These are phyloP conservation scores for Polyporus tsugae DNA, from an alignment of 1,284 basidiomycete genomes.

Conservation along the genomic window DNA sequence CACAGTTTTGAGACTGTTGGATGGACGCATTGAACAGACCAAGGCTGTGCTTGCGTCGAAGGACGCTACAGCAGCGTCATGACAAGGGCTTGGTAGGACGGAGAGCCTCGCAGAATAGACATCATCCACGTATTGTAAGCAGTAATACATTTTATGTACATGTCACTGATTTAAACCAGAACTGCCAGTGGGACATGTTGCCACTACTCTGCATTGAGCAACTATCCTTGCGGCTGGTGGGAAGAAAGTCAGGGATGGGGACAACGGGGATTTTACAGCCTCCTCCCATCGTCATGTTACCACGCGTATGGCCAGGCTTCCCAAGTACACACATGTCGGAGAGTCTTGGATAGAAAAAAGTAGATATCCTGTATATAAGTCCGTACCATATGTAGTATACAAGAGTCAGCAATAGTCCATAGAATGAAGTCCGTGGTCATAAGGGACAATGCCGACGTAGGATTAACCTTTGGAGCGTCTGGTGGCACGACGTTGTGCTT, in stretches of 20 bases:
- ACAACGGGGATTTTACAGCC: neutral
- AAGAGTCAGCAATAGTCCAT: neutral
- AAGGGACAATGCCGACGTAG: neutral
- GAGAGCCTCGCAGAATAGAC: neutral
- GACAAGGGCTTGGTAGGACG: neutral
- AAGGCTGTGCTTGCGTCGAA: constrained; percentile 16
- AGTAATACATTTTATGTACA: neutral
- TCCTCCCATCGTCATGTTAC: too few species aligned
- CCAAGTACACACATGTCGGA: neutral
- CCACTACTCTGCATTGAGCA: neutral
- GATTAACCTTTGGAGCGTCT: constrained; percentile 22
- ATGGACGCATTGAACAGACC: constrained; percentile 55
- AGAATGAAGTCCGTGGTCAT: neutral
- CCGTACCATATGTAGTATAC: neutral
- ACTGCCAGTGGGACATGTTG: neutral
- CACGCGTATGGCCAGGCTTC: neutral
- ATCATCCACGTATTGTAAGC: neutral
- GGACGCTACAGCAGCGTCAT: neutral
- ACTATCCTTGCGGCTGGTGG: neutral
- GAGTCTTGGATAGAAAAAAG: neutral
- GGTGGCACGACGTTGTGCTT: constrained; percentile 46
- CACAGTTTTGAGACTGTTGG: constrained; percentile 67
- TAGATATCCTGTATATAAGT: neutral
- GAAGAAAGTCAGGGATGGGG: too few species aligned
- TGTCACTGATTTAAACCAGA: neutral